Conservation (phyloP, 1,139 yeast genomes). For the Nakaseomyces delphensis region DNA sequence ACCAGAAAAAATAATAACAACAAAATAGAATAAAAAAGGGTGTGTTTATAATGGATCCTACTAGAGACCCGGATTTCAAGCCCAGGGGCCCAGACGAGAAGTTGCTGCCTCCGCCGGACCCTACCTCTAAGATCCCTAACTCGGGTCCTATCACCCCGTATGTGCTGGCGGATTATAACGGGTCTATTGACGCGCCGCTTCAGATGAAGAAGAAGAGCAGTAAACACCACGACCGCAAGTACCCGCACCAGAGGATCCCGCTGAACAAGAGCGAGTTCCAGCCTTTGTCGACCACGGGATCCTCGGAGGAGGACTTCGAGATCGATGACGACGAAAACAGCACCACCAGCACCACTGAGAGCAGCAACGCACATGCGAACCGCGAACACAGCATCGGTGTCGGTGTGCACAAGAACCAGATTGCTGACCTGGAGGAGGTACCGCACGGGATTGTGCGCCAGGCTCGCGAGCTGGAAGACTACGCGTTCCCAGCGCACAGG, state of each 20-base stretch:
- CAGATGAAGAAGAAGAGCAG: conserved; percentile 6
- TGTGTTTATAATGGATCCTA: conserved; percentile 70
- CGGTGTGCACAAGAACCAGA: conserved; percentile 49
- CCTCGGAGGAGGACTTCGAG: conserved; percentile 26
- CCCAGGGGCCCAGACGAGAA: conserved; percentile 58
- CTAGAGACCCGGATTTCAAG: conserved; percentile 66
- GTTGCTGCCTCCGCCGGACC: conserved; percentile 59
- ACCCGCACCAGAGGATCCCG: conserved; percentile 32
- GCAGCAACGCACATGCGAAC: not conserved
- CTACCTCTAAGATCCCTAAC: conserved; percentile 63
- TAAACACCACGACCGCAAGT: not conserved
- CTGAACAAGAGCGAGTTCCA: conserved; percentile 38
- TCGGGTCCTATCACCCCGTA: conserved; percentile 67
- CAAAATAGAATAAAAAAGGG: not conserved
- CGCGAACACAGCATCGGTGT: conserved; percentile 5
- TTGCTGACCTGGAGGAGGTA: conserved; percentile 92
- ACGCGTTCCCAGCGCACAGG: conserved; percentile 80
- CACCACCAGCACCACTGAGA: not conserved
- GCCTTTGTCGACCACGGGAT: conserved; percentile 38
- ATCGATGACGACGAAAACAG: conserved; percentile 6
- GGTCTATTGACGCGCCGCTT: conserved; percentile 65
- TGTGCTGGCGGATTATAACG: conserved; percentile 67
- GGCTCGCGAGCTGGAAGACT: conserved; percentile 57
- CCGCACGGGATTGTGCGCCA: conserved; percentile 91
- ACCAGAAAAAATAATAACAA: not conserved